A percentile compares a stretch with the other conserved stretches of the same genome.
These are phyloP conservation scores for Mycena polygramma DNA, from an alignment of 768 basidiomycete species.

Conservation along the genomic window DNA sequence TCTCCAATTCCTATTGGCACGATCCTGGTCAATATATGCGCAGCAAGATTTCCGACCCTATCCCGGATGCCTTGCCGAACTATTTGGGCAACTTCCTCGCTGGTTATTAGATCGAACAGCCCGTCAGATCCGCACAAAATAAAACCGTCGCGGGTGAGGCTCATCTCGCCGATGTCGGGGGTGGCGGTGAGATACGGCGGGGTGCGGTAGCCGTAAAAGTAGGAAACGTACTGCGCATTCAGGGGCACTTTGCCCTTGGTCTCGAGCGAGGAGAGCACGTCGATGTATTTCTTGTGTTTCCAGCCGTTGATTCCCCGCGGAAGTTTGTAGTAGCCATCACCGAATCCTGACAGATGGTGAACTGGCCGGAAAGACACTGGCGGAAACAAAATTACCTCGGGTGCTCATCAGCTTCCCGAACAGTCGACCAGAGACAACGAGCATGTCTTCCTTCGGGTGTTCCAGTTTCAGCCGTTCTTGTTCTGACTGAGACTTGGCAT, in stretches of 20 bases:
- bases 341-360: constrained; percentile 46
- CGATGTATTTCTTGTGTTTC: constrained; percentile 50
- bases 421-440: constrained; percentile 51
- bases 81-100: constrained; percentile 59
- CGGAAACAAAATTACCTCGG: constrained; percentile 44
- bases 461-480: constrained; percentile 47
- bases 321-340: constrained; percentile 56
- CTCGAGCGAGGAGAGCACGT: constrained; percentile 49
- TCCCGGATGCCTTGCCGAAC: constrained; percentile 45
- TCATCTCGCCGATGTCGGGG: constrained; percentile 58
- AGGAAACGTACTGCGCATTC: constrained; percentile 49
- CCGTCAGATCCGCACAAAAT: constrained; percentile 69
- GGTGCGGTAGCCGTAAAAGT: constrained; percentile 64
- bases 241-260: constrained; percentile 48
- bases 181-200: constrained; percentile 70
- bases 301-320: constrained; percentile 45
- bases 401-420: constrained; percentile 56
- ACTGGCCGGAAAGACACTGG: not conserved
- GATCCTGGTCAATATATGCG: constrained; percentile 45
- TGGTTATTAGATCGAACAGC: constrained; percentile 67
- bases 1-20: constrained; percentile 44
- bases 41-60: constrained; percentile 45
- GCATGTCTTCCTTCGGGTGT: constrained; percentile 50
- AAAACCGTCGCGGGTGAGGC: constrained; percentile 55
- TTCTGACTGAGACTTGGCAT: constrained; percentile 49